Evolutionary conservation across 139 green algal species (phyloP).

Genomic region (Chlamydomonas incerta): DNA sequence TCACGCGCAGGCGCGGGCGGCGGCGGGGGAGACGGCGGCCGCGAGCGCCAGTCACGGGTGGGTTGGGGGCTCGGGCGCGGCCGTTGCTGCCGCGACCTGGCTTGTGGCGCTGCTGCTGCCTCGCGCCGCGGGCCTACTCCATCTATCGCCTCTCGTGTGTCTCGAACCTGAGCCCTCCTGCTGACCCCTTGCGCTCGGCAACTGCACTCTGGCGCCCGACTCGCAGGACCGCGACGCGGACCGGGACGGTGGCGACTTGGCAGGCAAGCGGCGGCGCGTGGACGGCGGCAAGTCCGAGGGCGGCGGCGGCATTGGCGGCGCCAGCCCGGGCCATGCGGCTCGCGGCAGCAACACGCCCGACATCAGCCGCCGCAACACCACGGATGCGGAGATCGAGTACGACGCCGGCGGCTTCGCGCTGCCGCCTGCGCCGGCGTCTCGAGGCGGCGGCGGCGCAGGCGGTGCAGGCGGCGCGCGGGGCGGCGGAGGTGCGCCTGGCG

Average conservation of each 20-base stretch:
- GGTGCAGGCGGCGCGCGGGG: not conserved
- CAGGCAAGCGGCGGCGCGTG: conserved; percentile 29
- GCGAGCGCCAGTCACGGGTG: not conserved
- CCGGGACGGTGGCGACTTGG: not conserved
- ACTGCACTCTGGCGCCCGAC: too few relatives aligned
- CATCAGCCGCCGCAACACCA: not conserved
- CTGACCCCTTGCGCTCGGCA: too few relatives aligned
- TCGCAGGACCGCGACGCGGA: not conserved
- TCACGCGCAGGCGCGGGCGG: not conserved
- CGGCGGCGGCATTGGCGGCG: not conserved
- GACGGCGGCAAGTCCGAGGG: not conserved
- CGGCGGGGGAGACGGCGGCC: not conserved
- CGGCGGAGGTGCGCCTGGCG: too few relatives aligned
- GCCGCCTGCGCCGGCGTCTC: not conserved
- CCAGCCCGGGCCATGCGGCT: conserved; percentile 3
- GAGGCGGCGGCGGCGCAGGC: not conserved
- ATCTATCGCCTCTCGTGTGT: too few relatives aligned
- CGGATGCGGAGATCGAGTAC: conserved; percentile 22
- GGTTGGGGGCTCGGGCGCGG: too few relatives aligned
- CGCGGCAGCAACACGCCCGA: conserved; percentile 1
- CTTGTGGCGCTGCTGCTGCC: too few relatives aligned
- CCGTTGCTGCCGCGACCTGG: too few relatives aligned
- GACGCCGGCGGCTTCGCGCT: conserved; percentile 30
- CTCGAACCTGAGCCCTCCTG: too few relatives aligned
- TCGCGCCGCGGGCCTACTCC: too few relatives aligned